Base-by-base conservation (phyloP, 768 basidiomycete species). In the Mycena indigotica region DNA sequence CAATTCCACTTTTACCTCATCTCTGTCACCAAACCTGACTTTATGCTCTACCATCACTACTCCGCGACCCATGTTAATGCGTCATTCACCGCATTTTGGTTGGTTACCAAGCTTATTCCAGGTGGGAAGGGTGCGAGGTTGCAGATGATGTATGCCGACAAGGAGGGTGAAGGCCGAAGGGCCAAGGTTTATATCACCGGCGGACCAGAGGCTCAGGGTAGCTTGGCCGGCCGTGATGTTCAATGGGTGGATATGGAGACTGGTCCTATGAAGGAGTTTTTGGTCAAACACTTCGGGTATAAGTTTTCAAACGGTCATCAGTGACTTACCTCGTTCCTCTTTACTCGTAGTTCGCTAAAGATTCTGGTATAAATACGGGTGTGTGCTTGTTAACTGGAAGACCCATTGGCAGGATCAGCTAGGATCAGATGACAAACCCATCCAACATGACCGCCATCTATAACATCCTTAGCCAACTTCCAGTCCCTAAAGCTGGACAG, bases 231-330 rank as follows among this genome's bases (percentile, higher is more conserved):
- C 5, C 57, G 62, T 5, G 62, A 63, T 10, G 62, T 63, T n/a
- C 57, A 59, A 52, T 63, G 62, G 62, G 57, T 63, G 15, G 62
- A 63, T 19, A 63, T 63, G 62, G 62, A 63, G 28, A 63, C 57
- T 12, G 62, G 58, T 12, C 52, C 62, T 2, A 28, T 63, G 55
- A 63, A 59, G 40, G 57, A 50, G 48, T 63, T 53, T 35, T 50
- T 63, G 24, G 19, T 30, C 0, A 49, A 29, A 38, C 52, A 63
- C 23, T 59, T 59, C 12, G 58, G 52, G 2, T 63, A 45, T 44
- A 59, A 54, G 44, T 63, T 63, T 40, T 58, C 55, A 53, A 62
- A 15, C 23, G 10, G 29, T 21, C 8, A n/a, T 28, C 29, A 6
- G 25, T 28, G 40, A 38, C n/a, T n/a, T n/a, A n/a, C n/a, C n/a